Evolutionary conservation across 805 yeast genomes (phyloP), one percentile per base, ranked within the genome.

Genomic region (Candida saitoana): DNA sequence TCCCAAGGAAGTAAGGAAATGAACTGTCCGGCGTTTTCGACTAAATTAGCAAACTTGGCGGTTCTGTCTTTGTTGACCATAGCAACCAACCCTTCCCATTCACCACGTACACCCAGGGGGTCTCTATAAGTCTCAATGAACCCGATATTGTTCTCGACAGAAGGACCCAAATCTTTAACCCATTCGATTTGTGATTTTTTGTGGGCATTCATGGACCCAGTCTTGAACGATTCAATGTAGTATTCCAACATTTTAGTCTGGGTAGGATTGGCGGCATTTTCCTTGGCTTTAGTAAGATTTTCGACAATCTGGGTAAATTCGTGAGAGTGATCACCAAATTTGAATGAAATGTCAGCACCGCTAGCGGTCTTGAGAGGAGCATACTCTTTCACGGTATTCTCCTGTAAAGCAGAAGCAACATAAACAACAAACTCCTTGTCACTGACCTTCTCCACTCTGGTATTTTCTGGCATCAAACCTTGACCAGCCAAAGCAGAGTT

Each of bases 81-180:
- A 16, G 96, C 91, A 25, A 88, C 93, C 37, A 88, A 67, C 20
- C 95, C 87, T 66, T 88, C 96, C 91, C 93, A 88, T 63, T 88
- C 96, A 45, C 96, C 96, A 56, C 89, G 77, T 36, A 87, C 87
- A 36, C 96, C 96, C 24, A 90, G 77, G 12, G 96, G 95, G 59
- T 87, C 96, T 62, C 96, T 76, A 66, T 88, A 88, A 20, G 96
- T 88, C 67, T 88, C 96, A 52, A 88, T 88, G 60, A 88, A 88
- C 0, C 96, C 96, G 52, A 88, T 78, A 59, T 88, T 87, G 35
- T 91, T 80, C 64, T 70, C 76, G 12, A 70, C 76, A 11, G 68
- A 68, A 9, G 96, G 96, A 1, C 87, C 83, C 40, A 84, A 63
- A 60, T 88, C 96, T 58, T 85, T 85, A 44, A 88, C 95, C 96